phyloP scores from a whole-genome alignment of 2,329 filamentous ascomycete genomes.

The Alternaria panax region DNA sequence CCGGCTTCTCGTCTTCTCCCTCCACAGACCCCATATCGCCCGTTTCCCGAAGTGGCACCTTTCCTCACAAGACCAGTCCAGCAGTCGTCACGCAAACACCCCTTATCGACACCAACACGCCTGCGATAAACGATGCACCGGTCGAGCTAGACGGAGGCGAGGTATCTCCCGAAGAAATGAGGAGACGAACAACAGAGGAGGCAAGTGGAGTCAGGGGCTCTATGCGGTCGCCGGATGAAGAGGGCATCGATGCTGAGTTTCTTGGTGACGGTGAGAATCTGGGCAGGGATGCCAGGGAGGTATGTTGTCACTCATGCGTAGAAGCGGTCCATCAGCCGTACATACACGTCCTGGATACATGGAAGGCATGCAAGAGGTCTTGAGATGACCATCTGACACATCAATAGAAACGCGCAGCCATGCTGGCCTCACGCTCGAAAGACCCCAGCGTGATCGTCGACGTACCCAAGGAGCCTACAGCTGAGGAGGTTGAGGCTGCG shows the following conservation, averaged over 20 bases:
- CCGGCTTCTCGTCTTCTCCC: slow-evolving; percentile 5
- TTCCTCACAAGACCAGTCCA: slow-evolving; percentile 38
- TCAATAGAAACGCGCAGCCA: slow-evolving; percentile 47
- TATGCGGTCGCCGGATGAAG: slow-evolving; percentile 33
- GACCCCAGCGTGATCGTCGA: slow-evolving; percentile 57
- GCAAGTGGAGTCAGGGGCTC: not conserved
- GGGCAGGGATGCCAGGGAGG: slow-evolving; percentile 33
- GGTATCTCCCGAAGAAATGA: slow-evolving; percentile 32
- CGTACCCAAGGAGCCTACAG: slow-evolving; percentile 53
- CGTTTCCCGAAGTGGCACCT: slow-evolving; percentile 26
- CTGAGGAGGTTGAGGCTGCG: slow-evolving; percentile 54
- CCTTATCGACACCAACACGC: slow-evolving; percentile 49
- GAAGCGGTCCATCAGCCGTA: not conserved
- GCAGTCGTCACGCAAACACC: slow-evolving; percentile 37
- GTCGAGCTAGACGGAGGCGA: slow-evolving; percentile 54
- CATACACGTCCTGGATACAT: not conserved
- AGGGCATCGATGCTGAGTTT: slow-evolving; percentile 41
- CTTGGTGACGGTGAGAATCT: slow-evolving; percentile 31
- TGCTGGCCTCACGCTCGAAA: slow-evolving; percentile 48
- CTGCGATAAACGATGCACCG: slow-evolving; percentile 53
- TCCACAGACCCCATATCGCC: slow-evolving; percentile 30
- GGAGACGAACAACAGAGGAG: slow-evolving; percentile 25
- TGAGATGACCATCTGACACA: not conserved
- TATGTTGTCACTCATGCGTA: slow-evolving; percentile 14
- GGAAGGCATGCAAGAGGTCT: not conserved